These are phyloP conservation scores for Aspergillus piperis DNA, from an alignment of 2,329 filamentous ascomycete genomes.

Conservation along the genomic window DNA sequence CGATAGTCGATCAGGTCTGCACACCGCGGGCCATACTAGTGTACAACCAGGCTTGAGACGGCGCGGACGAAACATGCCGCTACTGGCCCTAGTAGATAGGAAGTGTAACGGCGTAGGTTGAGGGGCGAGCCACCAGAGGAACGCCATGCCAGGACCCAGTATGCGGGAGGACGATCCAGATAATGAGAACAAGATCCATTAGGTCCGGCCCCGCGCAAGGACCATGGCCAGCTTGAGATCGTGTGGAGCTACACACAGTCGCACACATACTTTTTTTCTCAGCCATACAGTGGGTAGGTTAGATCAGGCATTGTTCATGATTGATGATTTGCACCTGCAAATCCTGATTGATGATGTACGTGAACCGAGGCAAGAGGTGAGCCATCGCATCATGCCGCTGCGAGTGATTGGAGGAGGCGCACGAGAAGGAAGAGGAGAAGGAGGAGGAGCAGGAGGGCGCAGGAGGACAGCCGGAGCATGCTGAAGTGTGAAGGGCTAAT, in stretches of 20 bases:
- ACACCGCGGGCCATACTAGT: conserved; percentile 2
- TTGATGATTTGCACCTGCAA: not conserved
- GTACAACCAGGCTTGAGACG: not conserved
- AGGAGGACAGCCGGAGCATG: not conserved
- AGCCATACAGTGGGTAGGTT: no score
- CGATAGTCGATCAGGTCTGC: not conserved
- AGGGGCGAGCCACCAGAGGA: conserved; percentile 2
- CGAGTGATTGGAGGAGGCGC: not conserved
- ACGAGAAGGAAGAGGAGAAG: not conserved
- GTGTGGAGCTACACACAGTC: not conserved
- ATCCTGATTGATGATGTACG: not conserved
- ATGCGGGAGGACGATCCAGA: conserved; percentile 2
- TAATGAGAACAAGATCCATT: not conserved
- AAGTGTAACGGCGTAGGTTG: conserved; percentile 4
- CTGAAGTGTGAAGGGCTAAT: not conserved
- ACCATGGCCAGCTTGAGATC: not conserved
- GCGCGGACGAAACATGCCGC: conserved; percentile 1
- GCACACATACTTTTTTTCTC: no score
- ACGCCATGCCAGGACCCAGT: not conserved
- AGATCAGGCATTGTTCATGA: no score
- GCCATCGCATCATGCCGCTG: not conserved
- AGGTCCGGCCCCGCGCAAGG: not conserved
- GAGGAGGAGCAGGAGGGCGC: not conserved
- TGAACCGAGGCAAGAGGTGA: not conserved
- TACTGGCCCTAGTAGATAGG: not conserved